phyloP scores from a whole-genome alignment of 2,329 filamentous ascomycete genomes.

The Ceratocystis albifundus region DNA sequence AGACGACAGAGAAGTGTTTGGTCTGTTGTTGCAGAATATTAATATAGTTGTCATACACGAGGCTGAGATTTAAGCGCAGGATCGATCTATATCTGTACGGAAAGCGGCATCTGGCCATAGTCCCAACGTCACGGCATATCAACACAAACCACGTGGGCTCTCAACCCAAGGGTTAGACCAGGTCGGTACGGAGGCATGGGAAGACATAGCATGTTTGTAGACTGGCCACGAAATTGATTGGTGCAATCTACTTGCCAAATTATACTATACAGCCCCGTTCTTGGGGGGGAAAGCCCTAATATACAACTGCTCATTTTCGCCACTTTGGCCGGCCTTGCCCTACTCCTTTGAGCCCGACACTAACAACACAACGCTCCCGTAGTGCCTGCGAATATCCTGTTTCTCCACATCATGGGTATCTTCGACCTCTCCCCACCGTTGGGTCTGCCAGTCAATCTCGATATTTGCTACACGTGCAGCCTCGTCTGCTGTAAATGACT shows the following conservation, averaged over 20 bases:
- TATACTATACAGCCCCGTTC: slow-evolving; percentile 13
- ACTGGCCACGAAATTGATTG: not conserved
- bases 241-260: not conserved
- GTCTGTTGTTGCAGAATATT: slow-evolving; percentile 44
- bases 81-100: slow-evolving; percentile 34
- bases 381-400: slow-evolving; percentile 75
- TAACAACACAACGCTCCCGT: slow-evolving; percentile 75
- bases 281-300: not conserved
- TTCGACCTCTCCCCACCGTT: slow-evolving; percentile 91
- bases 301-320: not conserved
- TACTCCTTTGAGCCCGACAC: slow-evolving; percentile 47
- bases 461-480: slow-evolving; percentile 65
- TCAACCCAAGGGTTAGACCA: slow-evolving; percentile 21
- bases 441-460: slow-evolving; percentile 83
- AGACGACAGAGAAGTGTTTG: slow-evolving; percentile 28
- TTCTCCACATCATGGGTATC: slow-evolving; percentile 95
- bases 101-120: slow-evolving; percentile 41
- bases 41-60: slow-evolving; percentile 57
- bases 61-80: slow-evolving; percentile 46
- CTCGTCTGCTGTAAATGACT: slow-evolving; percentile 66
- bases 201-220: not conserved
- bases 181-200: not conserved
- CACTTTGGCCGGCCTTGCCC: not conserved
- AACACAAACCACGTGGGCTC: slow-evolving; percentile 33
- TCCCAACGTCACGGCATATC: slow-evolving; percentile 45